Evolutionary conservation across 257 asterid genomes (phyloP).

Genomic region (Scutellaria minor): DNA sequence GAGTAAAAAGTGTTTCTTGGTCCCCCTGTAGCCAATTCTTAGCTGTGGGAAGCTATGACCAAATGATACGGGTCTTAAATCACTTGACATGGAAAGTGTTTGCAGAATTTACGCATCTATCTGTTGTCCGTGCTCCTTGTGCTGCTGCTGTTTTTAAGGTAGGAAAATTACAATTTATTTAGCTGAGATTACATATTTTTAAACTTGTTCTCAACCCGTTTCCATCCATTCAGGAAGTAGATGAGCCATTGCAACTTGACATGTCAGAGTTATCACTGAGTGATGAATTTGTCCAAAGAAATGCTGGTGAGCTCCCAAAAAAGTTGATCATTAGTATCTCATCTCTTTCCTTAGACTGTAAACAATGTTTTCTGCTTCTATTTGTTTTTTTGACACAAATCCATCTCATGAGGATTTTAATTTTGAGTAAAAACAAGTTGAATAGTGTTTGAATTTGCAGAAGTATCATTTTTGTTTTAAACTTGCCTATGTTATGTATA

Average conservation of each 20-base stretch:
- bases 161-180: slow-evolving; percentile 27
- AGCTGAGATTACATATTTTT: slow-evolving; percentile 17
- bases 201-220: slow-evolving; percentile 8
- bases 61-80: slow-evolving; percentile 92
- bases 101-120: slow-evolving; percentile 90
- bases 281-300: too few relatives aligned
- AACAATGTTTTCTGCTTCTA: slow-evolving; percentile 17
- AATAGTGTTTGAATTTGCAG: not conserved
- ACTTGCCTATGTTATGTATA: slow-evolving; percentile 2
- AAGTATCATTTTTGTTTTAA: slow-evolving; percentile 6
- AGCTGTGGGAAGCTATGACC: slow-evolving; percentile 99
- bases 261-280: slow-evolving; percentile 81
- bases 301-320: slow-evolving; percentile 59
- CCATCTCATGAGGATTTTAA: not conserved
- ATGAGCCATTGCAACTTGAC: slow-evolving; percentile 88
- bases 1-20: slow-evolving; percentile 96
- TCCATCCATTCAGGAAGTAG: slow-evolving; percentile 75
- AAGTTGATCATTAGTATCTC: slow-evolving; percentile 14
- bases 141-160: slow-evolving; percentile 95
- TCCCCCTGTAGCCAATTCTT: slow-evolving; percentile 96
- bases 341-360: not conserved
- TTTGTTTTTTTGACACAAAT: slow-evolving; percentile 1
- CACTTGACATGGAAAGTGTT: slow-evolving; percentile 99
- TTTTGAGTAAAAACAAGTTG: not conserved
- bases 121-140: slow-evolving; percentile 90